These are phyloP conservation scores for Saccharomyces hybrid DNA, from an alignment of 1,139 yeast species.

Conservation along the genomic window DNA sequence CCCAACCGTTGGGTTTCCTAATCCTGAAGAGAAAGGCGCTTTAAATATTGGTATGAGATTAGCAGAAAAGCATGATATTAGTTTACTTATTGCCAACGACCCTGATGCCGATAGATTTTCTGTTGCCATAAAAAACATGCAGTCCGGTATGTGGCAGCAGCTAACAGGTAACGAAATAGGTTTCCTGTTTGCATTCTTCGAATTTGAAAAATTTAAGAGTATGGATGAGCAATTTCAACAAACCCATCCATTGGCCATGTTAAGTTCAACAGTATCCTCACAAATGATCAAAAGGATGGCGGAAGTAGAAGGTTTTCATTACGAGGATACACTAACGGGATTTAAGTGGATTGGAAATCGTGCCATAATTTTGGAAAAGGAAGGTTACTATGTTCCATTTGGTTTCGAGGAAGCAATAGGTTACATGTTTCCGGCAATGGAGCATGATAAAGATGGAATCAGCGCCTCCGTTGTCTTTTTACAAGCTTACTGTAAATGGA, in stretches of 20 bases:
- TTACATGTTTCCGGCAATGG: conserved; percentile 74
- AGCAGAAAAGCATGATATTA: conserved; percentile 35
- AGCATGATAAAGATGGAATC: conserved; percentile 88
- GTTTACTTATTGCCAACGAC: conserved; percentile 77
- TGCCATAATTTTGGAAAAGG: conserved; percentile 60
- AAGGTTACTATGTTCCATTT: conserved; percentile 71
- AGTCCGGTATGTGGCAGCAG: conserved; percentile 55
- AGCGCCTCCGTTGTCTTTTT: conserved; percentile 74
- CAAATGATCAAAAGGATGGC: conserved; percentile 76
- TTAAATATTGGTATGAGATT: conserved; percentile 57
- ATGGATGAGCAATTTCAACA: conserved; percentile 7
- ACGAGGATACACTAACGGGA: conserved; percentile 82
- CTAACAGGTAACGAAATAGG: conserved; percentile 92
- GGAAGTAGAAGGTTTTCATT: conserved; percentile 49
- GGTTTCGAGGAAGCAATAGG: conserved; percentile 97
- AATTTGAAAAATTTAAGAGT: conserved; percentile 38
- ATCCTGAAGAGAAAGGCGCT: conserved; percentile 95
- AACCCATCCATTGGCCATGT: conserved; percentile 41
- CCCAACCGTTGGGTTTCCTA: conserved; percentile 82
- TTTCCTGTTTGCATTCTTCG: conserved; percentile 64
- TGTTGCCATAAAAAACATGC: conserved; percentile 44
- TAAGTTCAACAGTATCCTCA: conserved; percentile 89
- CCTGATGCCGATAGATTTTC: conserved; percentile 96
- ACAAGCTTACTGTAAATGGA: conserved; percentile 50
- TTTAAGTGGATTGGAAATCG: conserved; percentile 96